Evolutionary conservation across 805 yeast species (phyloP).

Genomic region (Lipomyces sp.): DNA sequence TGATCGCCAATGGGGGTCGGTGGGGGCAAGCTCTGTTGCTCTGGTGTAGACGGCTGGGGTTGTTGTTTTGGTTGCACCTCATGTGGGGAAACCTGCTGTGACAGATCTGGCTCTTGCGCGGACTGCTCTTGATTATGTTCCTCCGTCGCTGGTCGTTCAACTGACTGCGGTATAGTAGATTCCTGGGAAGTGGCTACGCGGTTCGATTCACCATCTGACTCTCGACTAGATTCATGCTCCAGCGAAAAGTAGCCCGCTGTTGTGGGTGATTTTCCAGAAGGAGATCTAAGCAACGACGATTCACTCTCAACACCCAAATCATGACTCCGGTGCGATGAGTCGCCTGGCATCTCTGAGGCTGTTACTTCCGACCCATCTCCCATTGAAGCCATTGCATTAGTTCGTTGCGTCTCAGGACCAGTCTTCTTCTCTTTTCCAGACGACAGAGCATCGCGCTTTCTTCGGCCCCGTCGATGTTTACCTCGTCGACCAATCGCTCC

Average conservation of each 20-base stretch:
- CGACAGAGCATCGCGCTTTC: neutral
- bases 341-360: neutral
- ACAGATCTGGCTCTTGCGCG: neutral
- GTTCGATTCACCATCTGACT: neutral
- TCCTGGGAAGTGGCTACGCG: neutral
- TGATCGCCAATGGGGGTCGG: constrained; percentile 12
- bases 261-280: neutral
- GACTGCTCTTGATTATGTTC: constrained; percentile 3
- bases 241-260: constrained; percentile 10
- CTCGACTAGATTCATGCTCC: neutral
- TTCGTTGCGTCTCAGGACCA: neutral
- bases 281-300: constrained; percentile 4
- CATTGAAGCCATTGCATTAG: neutral
- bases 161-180: neutral
- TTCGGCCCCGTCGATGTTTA: neutral
- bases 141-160: neutral
- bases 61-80: constrained; percentile 3
- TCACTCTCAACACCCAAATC: neutral
- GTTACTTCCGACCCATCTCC: neutral
- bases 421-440: constrained; percentile 7
- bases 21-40: constrained; percentile 4
- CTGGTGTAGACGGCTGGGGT: neutral
- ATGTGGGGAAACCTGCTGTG: neutral
- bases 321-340: neutral
- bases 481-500: constrained; percentile 31